A percentile compares a stretch with the other conserved stretches of the same genome.
Evolutionary conservation across 2,329 filamentous ascomycete genomes (phyloP).

Genomic region (Lecanoromycetidae sp.): DNA sequence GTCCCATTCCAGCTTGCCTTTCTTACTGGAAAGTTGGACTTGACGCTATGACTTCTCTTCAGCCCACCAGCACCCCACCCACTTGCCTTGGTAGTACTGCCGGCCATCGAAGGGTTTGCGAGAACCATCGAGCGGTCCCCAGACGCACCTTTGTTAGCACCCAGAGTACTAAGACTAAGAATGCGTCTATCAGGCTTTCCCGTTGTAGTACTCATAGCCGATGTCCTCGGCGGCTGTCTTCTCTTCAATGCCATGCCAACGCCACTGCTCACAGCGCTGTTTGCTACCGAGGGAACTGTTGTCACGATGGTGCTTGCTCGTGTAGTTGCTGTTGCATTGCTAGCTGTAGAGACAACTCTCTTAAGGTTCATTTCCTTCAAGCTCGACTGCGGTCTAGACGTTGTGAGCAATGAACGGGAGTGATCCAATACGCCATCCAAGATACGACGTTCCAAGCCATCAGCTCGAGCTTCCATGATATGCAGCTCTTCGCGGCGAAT

Average conservation of each 20-base stretch:
- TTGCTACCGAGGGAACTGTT: slow-evolving; percentile 10
- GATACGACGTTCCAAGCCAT: slow-evolving; percentile 80
- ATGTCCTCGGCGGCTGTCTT: slow-evolving; percentile 36
- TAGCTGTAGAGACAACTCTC: slow-evolving; percentile 36
- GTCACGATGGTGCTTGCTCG: slow-evolving; percentile 23
- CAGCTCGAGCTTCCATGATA: slow-evolving; percentile 79
- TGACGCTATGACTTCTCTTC: slow-evolving; percentile 67
- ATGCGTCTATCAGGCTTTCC: slow-evolving; percentile 60
- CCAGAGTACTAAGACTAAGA: slow-evolving; percentile 77
- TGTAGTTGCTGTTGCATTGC: slow-evolving; percentile 28
- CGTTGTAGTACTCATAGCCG: slow-evolving; percentile 33
- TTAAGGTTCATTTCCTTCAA: slow-evolving; percentile 41
- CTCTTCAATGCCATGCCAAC: slow-evolving; percentile 39
- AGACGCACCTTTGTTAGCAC: slow-evolving; percentile 14
- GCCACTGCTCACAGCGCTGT: slow-evolving; percentile 23
- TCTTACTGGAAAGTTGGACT: slow-evolving; percentile 46
- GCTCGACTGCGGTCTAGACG: slow-evolving; percentile 43
- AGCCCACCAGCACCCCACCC: slow-evolving; percentile 42
- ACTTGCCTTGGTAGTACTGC: slow-evolving; percentile 23
- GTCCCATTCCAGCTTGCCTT: slow-evolving; percentile 59
- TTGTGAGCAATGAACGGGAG: slow-evolving; percentile 73
- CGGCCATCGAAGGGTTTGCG: slow-evolving; percentile 29
- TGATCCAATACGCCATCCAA: slow-evolving; percentile 94
- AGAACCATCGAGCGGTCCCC: slow-evolving; percentile 51
- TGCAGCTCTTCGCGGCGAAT: slow-evolving; percentile 84